phyloP scores from a whole-genome alignment of 2,329 filamentous ascomycete species.

The Botrytis squamosa region DNA sequence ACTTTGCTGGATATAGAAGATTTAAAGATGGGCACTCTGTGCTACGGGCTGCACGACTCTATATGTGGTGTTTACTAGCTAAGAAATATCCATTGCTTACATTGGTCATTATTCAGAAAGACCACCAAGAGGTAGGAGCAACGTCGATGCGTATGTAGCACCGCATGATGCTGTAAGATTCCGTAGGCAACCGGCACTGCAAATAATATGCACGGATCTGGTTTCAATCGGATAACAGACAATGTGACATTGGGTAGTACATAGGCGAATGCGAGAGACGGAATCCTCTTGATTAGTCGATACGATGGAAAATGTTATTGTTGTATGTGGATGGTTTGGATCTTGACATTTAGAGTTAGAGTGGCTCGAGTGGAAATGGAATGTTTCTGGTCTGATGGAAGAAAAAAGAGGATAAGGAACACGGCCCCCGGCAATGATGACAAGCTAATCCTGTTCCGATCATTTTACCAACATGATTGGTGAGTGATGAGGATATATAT shows the following conservation, averaged over 20 bases:
- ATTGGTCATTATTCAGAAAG: conserved; percentile 19
- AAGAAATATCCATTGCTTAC: conserved; percentile 12
- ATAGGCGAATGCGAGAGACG: conserved; percentile 4
- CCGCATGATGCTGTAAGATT: conserved; percentile 22
- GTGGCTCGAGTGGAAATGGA: neutral
- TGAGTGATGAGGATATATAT: neutral
- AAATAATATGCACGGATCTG: conserved; percentile 15
- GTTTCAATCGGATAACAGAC: conserved; percentile 13
- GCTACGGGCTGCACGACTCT: conserved; percentile 13
- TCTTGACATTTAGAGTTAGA: neutral
- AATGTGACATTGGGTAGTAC: conserved; percentile 10
- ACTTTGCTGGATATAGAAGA: neutral
- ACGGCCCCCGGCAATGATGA: neutral
- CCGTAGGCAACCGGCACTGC: conserved; percentile 15
- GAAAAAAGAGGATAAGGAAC: neutral
- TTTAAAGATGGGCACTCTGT: neutral
- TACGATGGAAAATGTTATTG: neutral
- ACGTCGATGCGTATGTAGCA: conserved; percentile 22
- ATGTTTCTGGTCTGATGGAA: neutral
- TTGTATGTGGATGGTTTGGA: neutral
- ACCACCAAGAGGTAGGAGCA: conserved; percentile 7
- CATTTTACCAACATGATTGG: neutral
- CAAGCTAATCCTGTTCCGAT: neutral
- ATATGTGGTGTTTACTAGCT: conserved; percentile 19
- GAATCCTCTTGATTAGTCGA: neutral